Evolutionary conservation across 2,329 filamentous ascomycete genomes (phyloP).

Genomic region (Pestalotiopsis sp.): DNA sequence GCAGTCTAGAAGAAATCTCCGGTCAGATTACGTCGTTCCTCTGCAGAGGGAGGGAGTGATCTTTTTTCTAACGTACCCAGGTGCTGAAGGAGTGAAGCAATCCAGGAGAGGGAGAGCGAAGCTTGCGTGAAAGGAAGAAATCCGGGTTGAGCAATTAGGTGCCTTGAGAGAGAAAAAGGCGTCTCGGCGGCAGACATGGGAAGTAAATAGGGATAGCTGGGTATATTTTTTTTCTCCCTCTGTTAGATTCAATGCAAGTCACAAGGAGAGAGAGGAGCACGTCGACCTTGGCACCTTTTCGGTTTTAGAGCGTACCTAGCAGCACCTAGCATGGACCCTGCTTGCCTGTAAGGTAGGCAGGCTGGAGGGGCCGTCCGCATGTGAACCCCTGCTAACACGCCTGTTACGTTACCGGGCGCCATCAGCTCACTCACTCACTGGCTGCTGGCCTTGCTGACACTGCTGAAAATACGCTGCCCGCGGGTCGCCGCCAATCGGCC

Average conservation of each 20-base stretch:
- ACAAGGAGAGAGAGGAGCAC: conserved; percentile 2
- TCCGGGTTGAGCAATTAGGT: conserved; percentile 3
- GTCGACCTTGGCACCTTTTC: not conserved
- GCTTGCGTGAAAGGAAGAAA: conserved; percentile 7
- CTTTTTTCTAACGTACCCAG: conserved; percentile 14
- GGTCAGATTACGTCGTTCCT: not conserved
- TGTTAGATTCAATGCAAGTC: not conserved
- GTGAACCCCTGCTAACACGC: too few relatives aligned
- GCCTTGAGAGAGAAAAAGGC: conserved; percentile 7
- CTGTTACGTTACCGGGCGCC: too few relatives aligned
- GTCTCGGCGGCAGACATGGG: not conserved
- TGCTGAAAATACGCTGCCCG: not conserved
- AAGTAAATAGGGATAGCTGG: not conserved
- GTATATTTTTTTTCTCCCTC: not conserved
- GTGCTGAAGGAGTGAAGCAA: conserved; percentile 34
- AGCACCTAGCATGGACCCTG: not conserved
- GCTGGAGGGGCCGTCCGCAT: too few relatives aligned
- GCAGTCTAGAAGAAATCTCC: not conserved
- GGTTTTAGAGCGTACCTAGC: not conserved
- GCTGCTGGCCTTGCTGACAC: too few relatives aligned
- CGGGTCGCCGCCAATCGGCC: not conserved
- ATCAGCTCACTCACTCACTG: too few relatives aligned
- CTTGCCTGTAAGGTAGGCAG: not conserved
- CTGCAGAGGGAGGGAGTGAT: not conserved
- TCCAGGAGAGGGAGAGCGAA: conserved; percentile 17